Base-by-base conservation (phyloP, 176 grass and related monocot species). In the barley (Hordeum vulgare) region DNA sequence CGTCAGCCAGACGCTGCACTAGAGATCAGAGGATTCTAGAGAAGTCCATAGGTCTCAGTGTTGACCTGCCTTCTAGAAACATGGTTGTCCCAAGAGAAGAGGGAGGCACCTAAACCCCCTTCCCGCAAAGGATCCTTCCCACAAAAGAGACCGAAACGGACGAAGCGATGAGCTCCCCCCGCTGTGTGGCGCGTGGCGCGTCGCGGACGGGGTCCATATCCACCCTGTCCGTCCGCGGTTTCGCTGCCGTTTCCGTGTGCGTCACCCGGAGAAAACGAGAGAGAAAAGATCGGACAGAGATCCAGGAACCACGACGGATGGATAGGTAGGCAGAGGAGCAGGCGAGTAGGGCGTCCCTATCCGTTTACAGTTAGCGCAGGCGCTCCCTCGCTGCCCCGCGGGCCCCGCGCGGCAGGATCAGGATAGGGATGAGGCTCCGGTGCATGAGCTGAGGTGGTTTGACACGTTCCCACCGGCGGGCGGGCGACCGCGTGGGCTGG, bases 201-300 rank as follows among this genome's bases (percentile, higher is more conserved):
- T 51, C 15, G 47, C 18, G 47, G 47, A 51, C 47, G 47, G 47
- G 47, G 47, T 18, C 47, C 47, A 7, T 47, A 45, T 14, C 42
- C 41, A 0, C 0, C 42, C 41, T 12, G 42, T 47, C 14, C 45
- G 45, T 49, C 45, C 47, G 7, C 11, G 45, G 60, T 25, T 67
- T 86, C 26, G 24, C n/a, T 26, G 18, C 14, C 14, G 72, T 81
- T 78, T 36, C 73, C 51, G 86, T 81, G 86, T 45, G 80, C 45
- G 45, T 51, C 47, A 51, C 15, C 15, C 47, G 47, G 47, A 51
- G 47, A 51, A 56, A 56, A 56, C 6, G 18, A 23, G 76, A 72
- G 40, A 21, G 14, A 84, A 72, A 56, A 21, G 14, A 67, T 14
- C 5, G 45, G 58, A 54, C 45, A 49, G 51, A 56, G 51, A 56